Conservation (phyloP, 805 yeast species). For the Kregervanrija fluxuum region DNA sequence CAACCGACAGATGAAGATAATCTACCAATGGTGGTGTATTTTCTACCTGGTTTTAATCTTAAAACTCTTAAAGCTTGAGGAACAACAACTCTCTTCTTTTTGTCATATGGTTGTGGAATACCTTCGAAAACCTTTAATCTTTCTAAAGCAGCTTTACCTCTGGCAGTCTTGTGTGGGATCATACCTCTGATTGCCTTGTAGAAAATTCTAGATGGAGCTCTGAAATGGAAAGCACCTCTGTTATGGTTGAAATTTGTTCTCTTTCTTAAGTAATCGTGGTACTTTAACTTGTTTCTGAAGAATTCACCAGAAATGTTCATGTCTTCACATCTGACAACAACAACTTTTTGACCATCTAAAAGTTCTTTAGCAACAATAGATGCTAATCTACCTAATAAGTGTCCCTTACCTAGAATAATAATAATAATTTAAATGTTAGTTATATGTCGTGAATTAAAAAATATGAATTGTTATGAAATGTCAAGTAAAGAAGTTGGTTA, state of each 20-base stretch:
- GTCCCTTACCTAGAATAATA: conserved; percentile 73
- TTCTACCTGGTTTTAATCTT: conserved; percentile 99
- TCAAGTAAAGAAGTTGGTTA: neutral
- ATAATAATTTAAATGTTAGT: neutral
- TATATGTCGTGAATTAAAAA: neutral
- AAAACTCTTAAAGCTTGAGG: conserved; percentile 99
- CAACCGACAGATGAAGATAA: conserved; percentile 96
- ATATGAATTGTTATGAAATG: neutral
- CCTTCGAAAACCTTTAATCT: conserved; percentile 99
- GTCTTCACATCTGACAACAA: conserved; percentile 95
- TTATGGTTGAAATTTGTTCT: conserved; percentile 97
- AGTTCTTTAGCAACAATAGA: conserved; percentile 97
- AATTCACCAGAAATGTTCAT: conserved; percentile 99
- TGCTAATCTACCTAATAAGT: conserved; percentile 99
- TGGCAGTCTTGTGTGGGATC: conserved; percentile 99
- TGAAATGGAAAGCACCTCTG: conserved; percentile 99
- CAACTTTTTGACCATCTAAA: conserved; percentile 96
- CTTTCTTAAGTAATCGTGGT: conserved; percentile 99
- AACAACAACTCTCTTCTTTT: conserved; percentile 98
- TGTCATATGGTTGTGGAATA: conserved; percentile 99
- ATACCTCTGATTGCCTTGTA: conserved; percentile 99
- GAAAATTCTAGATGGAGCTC: conserved; percentile 99
- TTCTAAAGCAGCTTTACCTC: conserved; percentile 99
- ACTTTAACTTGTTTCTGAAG: conserved; percentile 99
- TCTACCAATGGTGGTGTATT: conserved; percentile 97